Evolutionary conservation across 306 rosid species (phyloP), one percentile per base, ranked within the genome.

Genomic region (Ochetophila trinervis): DNA sequence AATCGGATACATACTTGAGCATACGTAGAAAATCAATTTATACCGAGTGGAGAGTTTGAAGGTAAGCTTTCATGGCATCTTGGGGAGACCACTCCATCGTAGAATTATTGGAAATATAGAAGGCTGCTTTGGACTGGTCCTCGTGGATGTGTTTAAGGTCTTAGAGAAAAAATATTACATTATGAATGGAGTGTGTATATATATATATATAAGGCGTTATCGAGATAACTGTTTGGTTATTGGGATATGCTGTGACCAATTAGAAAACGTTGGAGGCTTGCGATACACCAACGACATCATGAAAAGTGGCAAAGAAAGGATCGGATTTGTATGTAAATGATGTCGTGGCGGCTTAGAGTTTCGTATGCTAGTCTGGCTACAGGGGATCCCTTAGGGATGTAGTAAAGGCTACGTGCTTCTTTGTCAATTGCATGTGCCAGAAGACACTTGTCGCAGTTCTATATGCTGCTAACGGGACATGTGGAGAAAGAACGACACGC

Each of bases 81-180:
- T 75, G 66, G 62, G 74, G 74, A 68, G 53, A 62, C 74, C 79
- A 68, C 4, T 34, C 79, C 74, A 68, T 68, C 7, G 64, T 37
- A 4, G 42, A 18, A 48, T 37, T 37, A 55, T 13, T 16, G 54
- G 34, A 37, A 37, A 37, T 6, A 11, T 37, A 37, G 11, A 37
- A 37, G 44, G 6, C 44, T 37, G 44, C 44, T 37, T 37, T 37
- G 44, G 44, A 37, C 44, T 37, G 44, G 8, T 37, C 2, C 44
- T 37, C n/a, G n/a, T n/a, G n/a, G n/a, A n/a, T n/a, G n/a, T n/a
- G n/a, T n/a, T n/a, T n/a, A n/a, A 11, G 44, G 11, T 37, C 44
- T 37, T 37, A 6, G 37, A 3, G 37, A 34, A 34, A n/a, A 27
- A 27, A 27, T 27, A 4, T 27, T 27, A 27, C 32, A 27, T 27